Evolutionary conservation across 352 stramenopile genomes (phyloP).

Genomic region (Globisporangium paroecandrum): DNA sequence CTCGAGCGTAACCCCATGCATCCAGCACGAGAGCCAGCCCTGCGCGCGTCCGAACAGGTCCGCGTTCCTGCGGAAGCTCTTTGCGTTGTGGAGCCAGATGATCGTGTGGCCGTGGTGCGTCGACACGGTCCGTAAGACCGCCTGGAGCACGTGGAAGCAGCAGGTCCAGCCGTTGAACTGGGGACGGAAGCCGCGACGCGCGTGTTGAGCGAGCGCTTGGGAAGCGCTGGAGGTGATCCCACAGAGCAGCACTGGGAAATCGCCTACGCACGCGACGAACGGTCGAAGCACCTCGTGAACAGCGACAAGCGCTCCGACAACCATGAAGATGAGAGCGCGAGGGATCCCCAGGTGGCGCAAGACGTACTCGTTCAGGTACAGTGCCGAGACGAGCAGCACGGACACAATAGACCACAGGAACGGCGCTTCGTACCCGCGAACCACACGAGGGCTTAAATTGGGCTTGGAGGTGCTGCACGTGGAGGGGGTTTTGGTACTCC

Average conservation of each 20-base stretch:
- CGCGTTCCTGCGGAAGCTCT: constrained; percentile 33
- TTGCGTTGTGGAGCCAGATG: constrained; percentile 33
- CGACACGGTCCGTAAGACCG: constrained; percentile 27
- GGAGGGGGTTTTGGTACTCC: neutral
- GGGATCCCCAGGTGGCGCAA: neutral
- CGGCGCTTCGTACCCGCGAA: constrained; percentile 5
- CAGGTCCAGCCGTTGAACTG: constrained; percentile 42
- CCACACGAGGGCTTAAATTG: neutral
- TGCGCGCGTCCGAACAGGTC: constrained; percentile 31
- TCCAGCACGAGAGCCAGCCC: constrained; percentile 28
- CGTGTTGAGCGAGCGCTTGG: neutral
- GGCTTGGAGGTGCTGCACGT: too few species aligned
- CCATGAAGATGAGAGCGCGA: neutral
- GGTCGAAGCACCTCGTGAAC: constrained; percentile 11
- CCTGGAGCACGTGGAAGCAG: constrained; percentile 41
- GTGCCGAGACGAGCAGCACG: neutral
- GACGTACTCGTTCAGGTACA: constrained; percentile 3
- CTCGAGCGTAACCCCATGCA: constrained; percentile 22
- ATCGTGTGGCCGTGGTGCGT: constrained; percentile 31
- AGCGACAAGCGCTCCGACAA: neutral
- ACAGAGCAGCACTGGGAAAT: neutral
- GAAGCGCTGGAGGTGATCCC: neutral
- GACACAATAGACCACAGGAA: constrained; percentile 5
- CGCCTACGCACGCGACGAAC: neutral
- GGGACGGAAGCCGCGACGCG: constrained; percentile 13